A percentile compares a stretch with the other conserved stretches of the same genome.
Conservation (phyloP, 192 early-diverging fungal genomes). For the Coemansia furcata region DNA sequence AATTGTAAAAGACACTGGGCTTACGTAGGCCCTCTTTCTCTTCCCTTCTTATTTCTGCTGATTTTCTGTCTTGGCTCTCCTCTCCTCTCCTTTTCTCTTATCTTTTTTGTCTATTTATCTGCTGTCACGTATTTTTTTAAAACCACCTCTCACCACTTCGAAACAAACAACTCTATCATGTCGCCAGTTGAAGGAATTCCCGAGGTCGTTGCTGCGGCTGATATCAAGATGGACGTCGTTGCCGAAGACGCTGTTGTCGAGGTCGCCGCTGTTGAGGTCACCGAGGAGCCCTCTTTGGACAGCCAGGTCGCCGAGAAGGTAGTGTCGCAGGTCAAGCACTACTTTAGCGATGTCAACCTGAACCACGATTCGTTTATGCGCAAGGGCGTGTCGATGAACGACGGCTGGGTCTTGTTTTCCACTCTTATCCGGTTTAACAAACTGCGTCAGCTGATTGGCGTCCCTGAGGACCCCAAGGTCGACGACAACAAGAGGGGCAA, state of each 20-base stretch:
- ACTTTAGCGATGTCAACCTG: constrained; percentile 51
- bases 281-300: constrained; percentile 1
- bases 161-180: constrained; percentile 19
- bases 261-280: neutral
- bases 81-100: neutral
- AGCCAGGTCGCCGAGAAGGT: constrained; percentile 26
- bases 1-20: neutral
- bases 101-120: constrained; percentile 3
- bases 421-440: constrained; percentile 47
- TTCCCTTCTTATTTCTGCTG: neutral
- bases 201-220: constrained; percentile 18
- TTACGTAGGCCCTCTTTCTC: neutral
- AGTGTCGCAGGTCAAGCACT: constrained; percentile 50
- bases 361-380: constrained; percentile 51
- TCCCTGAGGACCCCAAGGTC: constrained; percentile 10
- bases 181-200: constrained; percentile 41
- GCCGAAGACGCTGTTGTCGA: neutral
- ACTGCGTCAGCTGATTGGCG: constrained; percentile 43
- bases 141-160: neutral
- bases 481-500: neutral
- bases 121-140: neutral
- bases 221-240: neutral
- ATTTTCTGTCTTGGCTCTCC: neutral
- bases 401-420: constrained; percentile 37
- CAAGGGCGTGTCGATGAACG: constrained; percentile 25